These are phyloP conservation scores for Saccharomycopsis sp. DNA, from an alignment of 805 yeast genomes.

Conservation along the genomic window DNA sequence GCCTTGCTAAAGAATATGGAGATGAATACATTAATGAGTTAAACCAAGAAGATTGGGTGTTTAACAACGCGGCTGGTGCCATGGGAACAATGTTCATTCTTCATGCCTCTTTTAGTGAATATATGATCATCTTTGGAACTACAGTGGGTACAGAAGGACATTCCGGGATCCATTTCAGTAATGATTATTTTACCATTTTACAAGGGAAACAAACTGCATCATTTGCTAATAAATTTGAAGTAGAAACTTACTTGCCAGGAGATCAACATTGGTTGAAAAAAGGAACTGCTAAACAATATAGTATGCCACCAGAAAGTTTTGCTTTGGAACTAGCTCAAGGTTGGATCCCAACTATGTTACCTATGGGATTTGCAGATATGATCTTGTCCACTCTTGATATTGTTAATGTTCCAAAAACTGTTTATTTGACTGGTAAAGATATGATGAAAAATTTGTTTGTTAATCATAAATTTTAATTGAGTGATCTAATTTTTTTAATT, in stretches of 20 bases:
- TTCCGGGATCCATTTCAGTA: constrained; percentile 92
- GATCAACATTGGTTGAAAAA: constrained; percentile 69
- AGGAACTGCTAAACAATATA: constrained; percentile 74
- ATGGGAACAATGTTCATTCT: constrained; percentile 94
- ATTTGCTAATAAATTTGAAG: constrained; percentile 45
- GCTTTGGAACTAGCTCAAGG: constrained; percentile 97
- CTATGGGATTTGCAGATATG: constrained; percentile 84
- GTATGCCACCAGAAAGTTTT: constrained; percentile 72
- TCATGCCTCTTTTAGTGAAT: constrained; percentile 91
- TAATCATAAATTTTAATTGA: constrained; percentile 60
- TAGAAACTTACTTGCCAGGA: constrained; percentile 78
- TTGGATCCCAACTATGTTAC: constrained; percentile 97
- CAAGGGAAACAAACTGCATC: constrained; percentile 73
- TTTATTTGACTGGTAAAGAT: constrained; percentile 63
- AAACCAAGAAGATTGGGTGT: constrained; percentile 81
- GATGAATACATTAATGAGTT: constrained; percentile 59
- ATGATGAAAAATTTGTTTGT: constrained; percentile 55
- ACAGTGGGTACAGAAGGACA: constrained; percentile 96
- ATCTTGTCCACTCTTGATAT: constrained; percentile 74
- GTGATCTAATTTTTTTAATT: too few species aligned
- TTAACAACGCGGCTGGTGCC: constrained; percentile 97
- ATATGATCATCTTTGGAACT: constrained; percentile 85
- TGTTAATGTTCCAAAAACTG: constrained; percentile 57
- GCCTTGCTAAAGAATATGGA: constrained; percentile 57
- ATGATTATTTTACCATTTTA: constrained; percentile 89